Base-by-base conservation (phyloP, 2,329 filamentous ascomycete genomes). In the Aspergillus ruber region DNA sequence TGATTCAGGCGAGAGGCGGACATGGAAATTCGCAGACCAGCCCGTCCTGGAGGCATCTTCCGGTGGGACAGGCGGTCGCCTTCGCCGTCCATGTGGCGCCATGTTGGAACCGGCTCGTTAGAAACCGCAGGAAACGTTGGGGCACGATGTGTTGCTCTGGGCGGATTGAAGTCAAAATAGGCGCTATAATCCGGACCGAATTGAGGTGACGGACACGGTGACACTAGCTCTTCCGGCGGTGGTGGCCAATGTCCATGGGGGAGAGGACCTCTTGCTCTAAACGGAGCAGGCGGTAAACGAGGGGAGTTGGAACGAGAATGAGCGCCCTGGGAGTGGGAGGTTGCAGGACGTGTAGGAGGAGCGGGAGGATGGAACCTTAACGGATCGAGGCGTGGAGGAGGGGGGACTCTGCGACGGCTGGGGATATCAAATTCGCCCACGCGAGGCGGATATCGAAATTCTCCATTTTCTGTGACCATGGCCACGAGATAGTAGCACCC, bases 391-490 rank as follows among this genome's bases (percentile, higher is more conserved):
- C 57, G 64, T 25, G 55, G 58, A 43, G 60, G 62, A 43, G 61
- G 58, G 45, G 59, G 59, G 23, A 54, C 50, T 50, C 58, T 61
- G 52, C 60, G 62, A 46, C 61, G 62, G 51, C 55, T 58, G 49
- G 58, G 53, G 46, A 60, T 54, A 51, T 61, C 61, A 49, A 61
- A 59, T 50, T 63, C 59, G 60, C 53, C 62, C 53, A 55, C 49
- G 50, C 57, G 57, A 52, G 61, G 59, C 53, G 60, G 60, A 56
- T 61, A 65, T 56, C 59, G 64, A 62, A 57, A 52, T 50, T 58
- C 61, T 59, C 61, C 66, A 67, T 65, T 64, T 63, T 64, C 66
- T 65, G 66, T 70, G 68, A 69, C 67, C 68, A 71, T 71, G 65
- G 68, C 66, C 68, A 70, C 68, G 58, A 59, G 50, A 53, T 58